Conservation (phyloP, 192 early-diverging fungal genomes). For the Gigaspora rosea region DNA sequence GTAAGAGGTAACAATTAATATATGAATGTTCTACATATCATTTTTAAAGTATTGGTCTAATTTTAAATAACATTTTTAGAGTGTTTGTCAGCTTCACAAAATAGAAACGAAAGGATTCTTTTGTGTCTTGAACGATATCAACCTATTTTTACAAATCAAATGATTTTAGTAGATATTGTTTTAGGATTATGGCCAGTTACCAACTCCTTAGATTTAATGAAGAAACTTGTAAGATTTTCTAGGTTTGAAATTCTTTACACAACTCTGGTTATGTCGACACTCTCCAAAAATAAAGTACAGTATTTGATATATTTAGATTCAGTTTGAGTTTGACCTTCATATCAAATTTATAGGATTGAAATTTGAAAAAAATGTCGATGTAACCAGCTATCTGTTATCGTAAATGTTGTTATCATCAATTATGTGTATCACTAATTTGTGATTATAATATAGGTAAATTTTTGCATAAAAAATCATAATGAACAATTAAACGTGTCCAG, state of each 20-base stretch:
- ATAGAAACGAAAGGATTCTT: constrained; percentile 1
- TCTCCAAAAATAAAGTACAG: too few relatives aligned
- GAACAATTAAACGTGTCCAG: too few relatives aligned
- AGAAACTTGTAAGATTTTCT: constrained; percentile 9
- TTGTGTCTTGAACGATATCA: background rate
- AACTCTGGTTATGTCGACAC: too few relatives aligned
- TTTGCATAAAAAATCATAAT: background rate
- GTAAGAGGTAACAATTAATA: background rate
- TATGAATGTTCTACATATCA: background rate
- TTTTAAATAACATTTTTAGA: background rate
- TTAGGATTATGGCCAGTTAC: constrained; percentile 20
- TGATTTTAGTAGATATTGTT: background rate
- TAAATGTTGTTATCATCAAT: background rate
- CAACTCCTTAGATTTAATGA: constrained; percentile 1
- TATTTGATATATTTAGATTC: too few relatives aligned
- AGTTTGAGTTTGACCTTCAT: too few relatives aligned
- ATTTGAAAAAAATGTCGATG: too few relatives aligned
- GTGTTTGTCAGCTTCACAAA: background rate
- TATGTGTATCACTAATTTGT: background rate
- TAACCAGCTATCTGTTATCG: too few relatives aligned
- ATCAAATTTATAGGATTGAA: too few relatives aligned
- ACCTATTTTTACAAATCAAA: constrained; percentile 9
- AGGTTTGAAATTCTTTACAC: background rate
- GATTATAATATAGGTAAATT: background rate
- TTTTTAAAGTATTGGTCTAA: background rate